Percentiles rank a stretch among this genome's conserved stretches.
Conservation (phyloP, 768 basidiomycete species). For the Termitomyces heimii region DNA sequence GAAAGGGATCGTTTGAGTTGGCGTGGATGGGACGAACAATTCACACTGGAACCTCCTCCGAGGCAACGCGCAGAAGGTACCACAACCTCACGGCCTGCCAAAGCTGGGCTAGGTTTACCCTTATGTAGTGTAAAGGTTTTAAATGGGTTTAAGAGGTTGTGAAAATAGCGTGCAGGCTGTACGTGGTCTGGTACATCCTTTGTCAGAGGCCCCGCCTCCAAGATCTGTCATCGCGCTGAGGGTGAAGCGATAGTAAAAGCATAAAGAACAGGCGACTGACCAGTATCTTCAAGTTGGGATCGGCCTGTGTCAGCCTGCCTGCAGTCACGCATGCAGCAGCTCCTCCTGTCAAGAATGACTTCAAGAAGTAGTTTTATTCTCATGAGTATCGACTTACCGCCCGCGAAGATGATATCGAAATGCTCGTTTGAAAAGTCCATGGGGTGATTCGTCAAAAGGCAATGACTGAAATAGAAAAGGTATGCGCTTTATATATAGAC, state of each 20-base stretch:
- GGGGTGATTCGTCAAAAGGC: not conserved
- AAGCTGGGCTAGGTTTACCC: constrained; percentile 33
- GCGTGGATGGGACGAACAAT: constrained; percentile 32
- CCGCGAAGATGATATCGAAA: constrained; percentile 52
- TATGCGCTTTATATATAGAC: not conserved
- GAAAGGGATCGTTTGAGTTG: not conserved
- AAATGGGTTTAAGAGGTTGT: constrained; percentile 31
- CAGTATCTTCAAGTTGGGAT: constrained; percentile 51
- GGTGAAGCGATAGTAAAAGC: not conserved
- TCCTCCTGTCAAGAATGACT: constrained; percentile 30
- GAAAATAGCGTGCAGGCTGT: constrained; percentile 48
- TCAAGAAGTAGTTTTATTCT: not conserved
- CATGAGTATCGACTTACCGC: constrained; percentile 30
- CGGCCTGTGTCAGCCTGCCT: constrained; percentile 46
- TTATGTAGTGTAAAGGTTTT: constrained; percentile 41
- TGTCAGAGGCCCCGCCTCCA: constrained; percentile 55
- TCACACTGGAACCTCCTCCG: constrained; percentile 60
- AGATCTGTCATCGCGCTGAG: constrained; percentile 23
- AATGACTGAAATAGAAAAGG: not conserved
- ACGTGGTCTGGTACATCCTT: constrained; percentile 38
- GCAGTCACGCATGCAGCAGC: constrained; percentile 53
- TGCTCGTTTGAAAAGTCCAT: constrained; percentile 4
- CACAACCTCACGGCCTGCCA: constrained; percentile 36
- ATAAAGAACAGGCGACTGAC: constrained; percentile 18
- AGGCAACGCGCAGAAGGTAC: constrained; percentile 44